Evolutionary conservation across 495 filamentous ascomycete genomes (phyloP).

Genomic region (Penicillium longicatenatum): DNA sequence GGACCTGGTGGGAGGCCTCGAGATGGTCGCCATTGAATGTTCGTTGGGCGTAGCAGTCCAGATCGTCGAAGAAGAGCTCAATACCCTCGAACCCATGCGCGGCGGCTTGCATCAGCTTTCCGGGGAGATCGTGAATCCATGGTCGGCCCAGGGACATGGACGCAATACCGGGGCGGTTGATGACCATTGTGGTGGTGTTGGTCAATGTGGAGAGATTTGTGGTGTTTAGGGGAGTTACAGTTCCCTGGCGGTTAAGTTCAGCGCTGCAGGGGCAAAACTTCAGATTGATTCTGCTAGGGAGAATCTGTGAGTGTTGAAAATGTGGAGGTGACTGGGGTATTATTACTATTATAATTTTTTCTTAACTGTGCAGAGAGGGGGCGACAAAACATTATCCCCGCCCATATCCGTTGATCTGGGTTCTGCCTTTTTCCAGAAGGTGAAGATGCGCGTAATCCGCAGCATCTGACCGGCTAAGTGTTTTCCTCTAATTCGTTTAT

Average conservation of each 20-base stretch:
- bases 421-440: slow-evolving; percentile 7
- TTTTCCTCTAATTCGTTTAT: not conserved
- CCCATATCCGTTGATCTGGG: slow-evolving; percentile 1
- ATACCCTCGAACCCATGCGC: slow-evolving; percentile 68
- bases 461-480: slow-evolving; percentile 22
- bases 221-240: not conserved
- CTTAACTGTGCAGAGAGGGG: not conserved
- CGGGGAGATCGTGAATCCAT: slow-evolving; percentile 61
- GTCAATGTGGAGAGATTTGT: slow-evolving; percentile 1
- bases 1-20: slow-evolving; percentile 59
- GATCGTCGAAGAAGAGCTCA: slow-evolving; percentile 82
- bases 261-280: not conserved
- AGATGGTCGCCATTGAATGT: slow-evolving; percentile 53
- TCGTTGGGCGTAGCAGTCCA: slow-evolving; percentile 62
- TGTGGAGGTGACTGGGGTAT: not conserved
- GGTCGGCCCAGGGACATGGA: slow-evolving; percentile 76
- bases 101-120: slow-evolving; percentile 67
- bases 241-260: not conserved
- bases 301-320: not conserved
- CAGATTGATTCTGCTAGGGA: not conserved
- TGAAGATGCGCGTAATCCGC: not conserved
- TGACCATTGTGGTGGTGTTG: slow-evolving; percentile 28
- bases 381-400: slow-evolving; percentile 29
- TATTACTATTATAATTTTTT: slow-evolving; percentile 1
- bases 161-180: slow-evolving; percentile 55